Conservation (phyloP, 139 green algal genomes). For the Chlamydomonas sphaeroides region DNA sequence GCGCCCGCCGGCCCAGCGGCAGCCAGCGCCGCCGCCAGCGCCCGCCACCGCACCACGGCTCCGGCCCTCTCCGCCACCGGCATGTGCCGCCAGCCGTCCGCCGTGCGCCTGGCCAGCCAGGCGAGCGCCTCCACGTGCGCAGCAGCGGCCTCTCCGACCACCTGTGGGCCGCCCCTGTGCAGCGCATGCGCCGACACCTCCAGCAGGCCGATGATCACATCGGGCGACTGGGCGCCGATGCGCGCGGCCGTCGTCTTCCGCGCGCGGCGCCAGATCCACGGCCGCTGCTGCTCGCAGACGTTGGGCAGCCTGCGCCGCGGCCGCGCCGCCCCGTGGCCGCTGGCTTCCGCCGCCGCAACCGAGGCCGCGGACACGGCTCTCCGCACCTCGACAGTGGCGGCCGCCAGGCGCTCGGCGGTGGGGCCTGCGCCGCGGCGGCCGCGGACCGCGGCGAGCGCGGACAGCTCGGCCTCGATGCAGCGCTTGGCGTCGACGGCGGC, state of each 20-base stretch:
- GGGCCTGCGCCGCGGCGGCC: neutral
- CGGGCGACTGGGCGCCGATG: neutral
- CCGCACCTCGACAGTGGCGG: neutral
- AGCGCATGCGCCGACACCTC: neutral
- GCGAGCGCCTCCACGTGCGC: too few relatives aligned
- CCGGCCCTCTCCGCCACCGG: too few relatives aligned
- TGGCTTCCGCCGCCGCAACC: neutral
- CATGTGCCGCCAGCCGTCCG: too few relatives aligned
- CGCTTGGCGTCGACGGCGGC: too few relatives aligned
- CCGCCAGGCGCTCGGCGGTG: too few relatives aligned
- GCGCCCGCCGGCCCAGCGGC: too few relatives aligned
- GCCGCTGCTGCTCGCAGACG: neutral
- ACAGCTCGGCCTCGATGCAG: neutral
- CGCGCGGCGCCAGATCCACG: conserved; percentile 12
- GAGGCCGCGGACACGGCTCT: neutral
- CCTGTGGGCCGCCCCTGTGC: too few relatives aligned
- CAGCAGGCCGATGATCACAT: neutral
- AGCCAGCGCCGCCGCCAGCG: too few relatives aligned
- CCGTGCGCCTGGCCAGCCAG: too few relatives aligned
- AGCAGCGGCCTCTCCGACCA: too few relatives aligned
- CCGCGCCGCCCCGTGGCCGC: neutral
- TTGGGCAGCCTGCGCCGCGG: neutral
- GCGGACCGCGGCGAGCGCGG: neutral
- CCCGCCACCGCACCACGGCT: too few relatives aligned
- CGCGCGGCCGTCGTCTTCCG: neutral